Evolutionary conservation across 2,329 filamentous ascomycete genomes (phyloP), one percentile per base, ranked within the genome.

Genomic region (Neopestalotiopsis sp.): DNA sequence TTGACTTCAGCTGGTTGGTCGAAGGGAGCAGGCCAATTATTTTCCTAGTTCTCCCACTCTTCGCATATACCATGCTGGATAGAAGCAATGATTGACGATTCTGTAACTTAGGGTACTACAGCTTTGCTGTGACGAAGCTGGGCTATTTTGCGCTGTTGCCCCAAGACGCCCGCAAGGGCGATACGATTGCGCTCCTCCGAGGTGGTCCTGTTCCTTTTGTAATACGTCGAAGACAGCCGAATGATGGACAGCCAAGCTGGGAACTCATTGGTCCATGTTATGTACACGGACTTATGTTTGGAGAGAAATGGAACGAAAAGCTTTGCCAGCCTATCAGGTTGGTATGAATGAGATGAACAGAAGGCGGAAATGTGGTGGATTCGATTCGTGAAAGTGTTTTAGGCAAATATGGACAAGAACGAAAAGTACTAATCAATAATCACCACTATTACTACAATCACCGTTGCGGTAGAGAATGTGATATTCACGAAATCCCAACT

Each of bases 141-240:
- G 59, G 59, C n/a, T 61, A 61, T 14, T 61, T 61, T 38, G 32
- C 30, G 38, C 32, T 61, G 3, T 3, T 61, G 30, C 59, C 59
- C 17, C 59, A 34, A 3, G 59, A 38, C n/a, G 17, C 59, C 38
- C 17, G 17, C 2, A 28, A 61, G n/a, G 59, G 59, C 10, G 59
- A 38, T n/a, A 34, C 28, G 4, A 38, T 61, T 38, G 59, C 32
- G n/a, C 30, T 61, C 12, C 32, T 61, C 14, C 13, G 9, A n/a
- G 59, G 59, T n/a, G 59, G 28, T 9, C 30, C 59, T 17, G 59
- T 61, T 13, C 59, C 59, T 34, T 61, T 61, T 38, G 14, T 60
- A 6, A 38, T 61, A 4, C 59, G 12, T 9, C 59, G 9, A 9
- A 61, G 10, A 38, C 17, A 14, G 30, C 7, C 17, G 4, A 3